Conservation (phyloP, 768 basidiomycete species). For the Suillus bovinus region DNA sequence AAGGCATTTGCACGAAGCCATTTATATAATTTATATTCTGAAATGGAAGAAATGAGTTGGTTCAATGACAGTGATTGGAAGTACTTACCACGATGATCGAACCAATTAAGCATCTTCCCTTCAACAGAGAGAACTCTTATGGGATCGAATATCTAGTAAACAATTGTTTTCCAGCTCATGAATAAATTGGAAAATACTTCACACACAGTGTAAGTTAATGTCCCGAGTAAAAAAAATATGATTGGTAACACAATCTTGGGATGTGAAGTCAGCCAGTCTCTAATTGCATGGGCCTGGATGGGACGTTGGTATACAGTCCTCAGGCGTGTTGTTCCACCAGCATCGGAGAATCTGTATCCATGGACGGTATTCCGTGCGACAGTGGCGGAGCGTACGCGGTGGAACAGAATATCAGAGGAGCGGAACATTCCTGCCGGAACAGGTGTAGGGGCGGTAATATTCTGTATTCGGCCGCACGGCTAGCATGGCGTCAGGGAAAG, state of each 20-base stretch:
- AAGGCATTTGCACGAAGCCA: conserved; percentile 71
- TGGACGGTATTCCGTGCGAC: conserved; percentile 84
- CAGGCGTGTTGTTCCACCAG: conserved; percentile 41
- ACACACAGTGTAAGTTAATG: conserved; percentile 82
- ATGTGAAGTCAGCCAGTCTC: conserved; percentile 84
- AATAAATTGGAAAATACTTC: not conserved
- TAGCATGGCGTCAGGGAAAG: conserved; percentile 27
- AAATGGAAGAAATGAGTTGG: conserved; percentile 7
- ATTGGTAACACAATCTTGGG: conserved; percentile 83
- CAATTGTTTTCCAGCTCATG: conserved; percentile 5
- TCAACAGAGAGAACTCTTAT: conserved; percentile 83
- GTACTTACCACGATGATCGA: conserved; percentile 67
- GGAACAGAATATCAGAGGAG: conserved; percentile 63
- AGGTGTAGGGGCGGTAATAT: conserved; percentile 60
- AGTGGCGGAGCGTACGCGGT: conserved; percentile 64
- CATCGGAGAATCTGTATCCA: conserved; percentile 44
- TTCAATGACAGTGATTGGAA: not conserved
- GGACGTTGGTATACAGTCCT: conserved; percentile 62
- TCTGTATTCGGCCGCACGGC: conserved; percentile 81
- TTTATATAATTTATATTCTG: conserved; percentile 74
- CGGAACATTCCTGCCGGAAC: conserved; percentile 69
- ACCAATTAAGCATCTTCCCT: conserved; percentile 81
- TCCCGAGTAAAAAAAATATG: conserved; percentile 85
- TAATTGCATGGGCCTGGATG: conserved; percentile 61
- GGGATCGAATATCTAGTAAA: conserved; percentile 89